phyloP scores from a whole-genome alignment of 257 asterid species.

The Solanum corneliomulleri region DNA sequence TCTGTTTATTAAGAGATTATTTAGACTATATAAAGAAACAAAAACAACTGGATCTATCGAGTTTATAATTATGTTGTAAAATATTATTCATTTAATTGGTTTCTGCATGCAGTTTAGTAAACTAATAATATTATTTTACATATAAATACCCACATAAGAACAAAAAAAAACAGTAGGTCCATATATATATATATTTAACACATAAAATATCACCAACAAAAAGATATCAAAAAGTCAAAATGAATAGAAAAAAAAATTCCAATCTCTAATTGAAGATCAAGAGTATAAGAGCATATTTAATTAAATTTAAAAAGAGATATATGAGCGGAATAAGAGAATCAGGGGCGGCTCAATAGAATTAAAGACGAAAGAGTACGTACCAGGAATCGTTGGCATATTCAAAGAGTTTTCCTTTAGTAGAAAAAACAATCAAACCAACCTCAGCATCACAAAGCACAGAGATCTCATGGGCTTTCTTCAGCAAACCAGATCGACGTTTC shows the following conservation, averaged over 20 bases:
- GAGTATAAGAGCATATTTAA: neutral
- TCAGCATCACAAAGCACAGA: constrained; percentile 84
- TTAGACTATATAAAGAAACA: neutral
- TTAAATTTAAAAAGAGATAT: neutral
- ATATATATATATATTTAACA: neutral
- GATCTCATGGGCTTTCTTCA: constrained; percentile 77
- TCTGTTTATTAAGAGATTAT: neutral
- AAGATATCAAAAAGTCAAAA: neutral
- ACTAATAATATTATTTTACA: neutral
- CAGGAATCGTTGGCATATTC: constrained; percentile 72
- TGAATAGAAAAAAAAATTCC: neutral
- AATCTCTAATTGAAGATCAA: neutral
- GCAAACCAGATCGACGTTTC: constrained; percentile 56
- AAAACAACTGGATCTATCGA: neutral
- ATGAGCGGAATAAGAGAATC: neutral
- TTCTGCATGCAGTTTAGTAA: neutral
- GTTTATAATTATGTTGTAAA: neutral
- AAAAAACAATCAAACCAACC: constrained; percentile 67
- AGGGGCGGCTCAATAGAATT: neutral
- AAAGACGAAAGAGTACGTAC: constrained; percentile 9
- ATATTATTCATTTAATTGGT: neutral
- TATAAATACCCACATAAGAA: neutral
- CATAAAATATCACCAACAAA: neutral
- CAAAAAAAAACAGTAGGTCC: neutral
- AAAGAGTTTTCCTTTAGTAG: constrained; percentile 66